Evolutionary conservation across 2,329 filamentous ascomycete species (phyloP).

Genomic region (Onygenales sp.): DNA sequence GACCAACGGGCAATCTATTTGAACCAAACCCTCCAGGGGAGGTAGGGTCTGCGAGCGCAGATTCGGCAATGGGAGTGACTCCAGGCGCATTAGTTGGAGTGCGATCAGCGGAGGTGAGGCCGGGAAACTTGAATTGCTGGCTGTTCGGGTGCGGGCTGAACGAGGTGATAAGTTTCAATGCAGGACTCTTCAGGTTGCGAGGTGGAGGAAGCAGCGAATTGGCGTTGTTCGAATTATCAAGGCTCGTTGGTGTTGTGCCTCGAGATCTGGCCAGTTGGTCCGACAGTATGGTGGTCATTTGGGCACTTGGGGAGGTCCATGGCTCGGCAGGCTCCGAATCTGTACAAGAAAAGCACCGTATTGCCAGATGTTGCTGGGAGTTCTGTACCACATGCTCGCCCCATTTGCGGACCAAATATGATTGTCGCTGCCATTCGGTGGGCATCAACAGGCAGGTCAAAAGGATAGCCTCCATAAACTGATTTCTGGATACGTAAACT

Average conservation of each 20-base stretch:
- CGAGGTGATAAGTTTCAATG: conserved; percentile 83
- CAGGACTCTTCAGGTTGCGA: conserved; percentile 54
- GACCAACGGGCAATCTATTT: conserved; percentile 50
- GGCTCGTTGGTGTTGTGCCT: conserved; percentile 10
- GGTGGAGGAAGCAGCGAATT: conserved; percentile 51
- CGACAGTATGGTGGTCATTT: conserved; percentile 44
- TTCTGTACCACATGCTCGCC: conserved; percentile 83
- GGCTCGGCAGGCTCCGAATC: conserved; percentile 75
- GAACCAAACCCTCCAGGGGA: conserved; percentile 61
- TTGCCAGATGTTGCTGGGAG: conserved; percentile 80
- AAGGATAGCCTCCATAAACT: conserved; percentile 86
- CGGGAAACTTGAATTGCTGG: conserved; percentile 54
- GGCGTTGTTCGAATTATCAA: conserved; percentile 38
- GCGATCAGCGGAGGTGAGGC: conserved; percentile 43
- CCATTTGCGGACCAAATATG: conserved; percentile 85
- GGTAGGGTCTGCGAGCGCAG: conserved; percentile 47
- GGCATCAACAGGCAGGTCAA: conserved; percentile 77
- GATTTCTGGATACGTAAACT: conserved; percentile 84
- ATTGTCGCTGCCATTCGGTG: conserved; percentile 81
- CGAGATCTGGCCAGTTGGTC: conserved; percentile 42
- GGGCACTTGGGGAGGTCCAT: conserved; percentile 77
- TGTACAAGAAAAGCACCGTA: conserved; percentile 86
- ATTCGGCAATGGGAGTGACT: conserved; percentile 81
- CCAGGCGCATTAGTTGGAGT: conserved; percentile 70
- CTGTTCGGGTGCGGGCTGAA: conserved; percentile 48